A percentile compares a stretch with the other conserved stretches of the same genome.
These are phyloP conservation scores for Fragilariopsis cylindrus DNA, from an alignment of 108 stramenopile genomes.

Conservation along the genomic window DNA sequence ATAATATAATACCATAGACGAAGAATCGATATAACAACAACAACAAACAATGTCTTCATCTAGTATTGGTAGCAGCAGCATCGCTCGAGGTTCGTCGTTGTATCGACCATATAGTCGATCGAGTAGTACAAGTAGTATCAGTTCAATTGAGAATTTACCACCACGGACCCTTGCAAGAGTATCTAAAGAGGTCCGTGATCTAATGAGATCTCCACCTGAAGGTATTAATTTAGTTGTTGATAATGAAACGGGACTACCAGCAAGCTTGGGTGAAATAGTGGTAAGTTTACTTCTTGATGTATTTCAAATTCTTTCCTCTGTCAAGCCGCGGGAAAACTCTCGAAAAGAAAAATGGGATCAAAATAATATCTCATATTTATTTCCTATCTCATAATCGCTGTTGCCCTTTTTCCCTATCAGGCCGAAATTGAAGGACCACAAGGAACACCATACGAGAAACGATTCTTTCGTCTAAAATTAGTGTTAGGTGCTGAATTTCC, in stretches of 20 bases:
- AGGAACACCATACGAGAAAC: slow-evolving; percentile 95
- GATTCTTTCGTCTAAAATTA: slow-evolving; percentile 94
- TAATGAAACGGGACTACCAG: slow-evolving; percentile 71
- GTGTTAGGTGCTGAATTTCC: slow-evolving; percentile 88
- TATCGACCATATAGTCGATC: slow-evolving; percentile 48
- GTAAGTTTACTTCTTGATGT: slow-evolving; percentile 42
- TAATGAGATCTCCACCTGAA: slow-evolving; percentile 85
- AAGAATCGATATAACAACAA: too few relatives aligned
- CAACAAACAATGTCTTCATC: slow-evolving; percentile 34
- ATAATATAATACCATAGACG: too few relatives aligned
- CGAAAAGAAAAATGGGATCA: not conserved
- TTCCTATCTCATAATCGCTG: not conserved
- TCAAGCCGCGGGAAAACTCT: not conserved
- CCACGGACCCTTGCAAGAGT: slow-evolving; percentile 86
- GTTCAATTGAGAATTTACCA: slow-evolving; percentile 79
- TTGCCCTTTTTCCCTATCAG: slow-evolving; percentile 33
- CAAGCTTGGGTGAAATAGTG: slow-evolving; percentile 73
- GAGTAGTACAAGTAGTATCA: slow-evolving; percentile 30
- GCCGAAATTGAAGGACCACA: slow-evolving; percentile 93
- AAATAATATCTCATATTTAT: not conserved
- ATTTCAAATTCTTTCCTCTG: too few relatives aligned
- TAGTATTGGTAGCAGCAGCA: slow-evolving; percentile 12
- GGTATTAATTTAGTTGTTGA: slow-evolving; percentile 81
- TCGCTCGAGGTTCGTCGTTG: slow-evolving; percentile 21
- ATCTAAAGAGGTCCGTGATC: slow-evolving; percentile 83